A percentile compares a stretch with the other conserved stretches of the same genome.
Evolutionary conservation across 495 filamentous ascomycete genomes (phyloP).

Genomic region (Bryoglossum gracile): DNA sequence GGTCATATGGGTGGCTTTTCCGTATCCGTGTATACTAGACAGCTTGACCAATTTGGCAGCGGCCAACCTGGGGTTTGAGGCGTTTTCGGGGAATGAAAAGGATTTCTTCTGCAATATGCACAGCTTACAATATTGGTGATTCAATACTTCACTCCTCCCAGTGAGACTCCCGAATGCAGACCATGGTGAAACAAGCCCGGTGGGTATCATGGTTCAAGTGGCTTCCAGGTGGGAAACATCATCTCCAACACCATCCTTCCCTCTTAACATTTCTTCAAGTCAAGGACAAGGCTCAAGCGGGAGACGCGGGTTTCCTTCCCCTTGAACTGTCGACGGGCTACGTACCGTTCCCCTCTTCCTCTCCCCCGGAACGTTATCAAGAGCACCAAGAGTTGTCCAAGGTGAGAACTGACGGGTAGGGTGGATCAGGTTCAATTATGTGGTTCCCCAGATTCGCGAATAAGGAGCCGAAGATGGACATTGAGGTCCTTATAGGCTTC

Average conservation of each 20-base stretch:
- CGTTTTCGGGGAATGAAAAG: conserved; percentile 4
- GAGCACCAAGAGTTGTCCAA: neutral
- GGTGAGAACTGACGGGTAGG: conserved; percentile 4
- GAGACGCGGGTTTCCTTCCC: neutral
- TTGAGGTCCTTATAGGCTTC: conserved; percentile 14
- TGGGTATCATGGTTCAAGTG: conserved; percentile 1
- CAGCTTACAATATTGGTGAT: neutral
- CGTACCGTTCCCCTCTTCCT: too few relatives aligned
- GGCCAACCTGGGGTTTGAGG: neutral
- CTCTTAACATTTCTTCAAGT: neutral
- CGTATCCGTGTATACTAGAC: conserved; percentile 17
- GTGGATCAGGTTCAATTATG: conserved; percentile 1
- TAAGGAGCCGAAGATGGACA: conserved; percentile 10
- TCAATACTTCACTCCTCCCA: neutral
- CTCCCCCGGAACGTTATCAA: conserved; percentile 4
- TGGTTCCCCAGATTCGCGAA: conserved; percentile 7
- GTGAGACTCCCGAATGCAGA: neutral
- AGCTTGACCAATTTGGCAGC: conserved; percentile 8
- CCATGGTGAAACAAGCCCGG: conserved; percentile 1
- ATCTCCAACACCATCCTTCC: neutral
- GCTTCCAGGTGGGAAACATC: conserved; percentile 5
- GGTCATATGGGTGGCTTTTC: neutral
- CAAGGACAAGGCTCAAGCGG: conserved; percentile 9
- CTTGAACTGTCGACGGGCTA: too few relatives aligned
- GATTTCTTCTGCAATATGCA: neutral